These are phyloP conservation scores for Vigna trinervia DNA, from an alignment of 306 rosid genomes.

Conservation along the genomic window DNA sequence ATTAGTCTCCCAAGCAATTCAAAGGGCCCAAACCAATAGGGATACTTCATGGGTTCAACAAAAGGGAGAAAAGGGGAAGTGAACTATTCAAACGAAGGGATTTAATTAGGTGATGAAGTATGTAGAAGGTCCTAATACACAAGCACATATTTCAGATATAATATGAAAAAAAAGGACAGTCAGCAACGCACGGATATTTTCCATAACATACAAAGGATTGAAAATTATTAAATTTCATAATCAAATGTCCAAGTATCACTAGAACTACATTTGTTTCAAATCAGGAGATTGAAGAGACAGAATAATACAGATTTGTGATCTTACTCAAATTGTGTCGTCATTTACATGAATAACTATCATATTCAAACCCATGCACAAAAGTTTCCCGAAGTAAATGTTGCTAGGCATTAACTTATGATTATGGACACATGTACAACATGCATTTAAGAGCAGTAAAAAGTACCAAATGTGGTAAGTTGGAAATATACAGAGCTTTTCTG, in stretches of 20 bases:
- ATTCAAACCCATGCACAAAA: conserved; percentile 19
- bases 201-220: neutral
- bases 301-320: neutral
- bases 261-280: conserved; percentile 28
- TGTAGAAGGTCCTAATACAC: conserved; percentile 7
- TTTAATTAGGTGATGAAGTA: neutral
- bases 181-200: neutral
- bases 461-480: conserved; percentile 15
- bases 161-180: conserved; percentile 5
- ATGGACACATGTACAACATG: conserved; percentile 25
- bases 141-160: conserved; percentile 5
- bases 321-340: conserved; percentile 1
- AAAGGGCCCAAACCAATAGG: conserved; percentile 1
- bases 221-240: neutral
- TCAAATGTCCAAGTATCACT: neutral
- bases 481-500: conserved; percentile 7
- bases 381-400: conserved; percentile 12
- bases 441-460: conserved; percentile 33
- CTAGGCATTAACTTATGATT: conserved; percentile 11
- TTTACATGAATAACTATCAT: conserved; percentile 19
- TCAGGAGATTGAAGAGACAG: conserved; percentile 21
- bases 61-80: neutral
- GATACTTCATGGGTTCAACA: conserved; percentile 2
- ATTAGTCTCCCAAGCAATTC: neutral
- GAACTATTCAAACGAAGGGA: conserved; percentile 14